Evolutionary conservation across 768 basidiomycete species (phyloP).

Genomic region (Boletus coccyginus): DNA sequence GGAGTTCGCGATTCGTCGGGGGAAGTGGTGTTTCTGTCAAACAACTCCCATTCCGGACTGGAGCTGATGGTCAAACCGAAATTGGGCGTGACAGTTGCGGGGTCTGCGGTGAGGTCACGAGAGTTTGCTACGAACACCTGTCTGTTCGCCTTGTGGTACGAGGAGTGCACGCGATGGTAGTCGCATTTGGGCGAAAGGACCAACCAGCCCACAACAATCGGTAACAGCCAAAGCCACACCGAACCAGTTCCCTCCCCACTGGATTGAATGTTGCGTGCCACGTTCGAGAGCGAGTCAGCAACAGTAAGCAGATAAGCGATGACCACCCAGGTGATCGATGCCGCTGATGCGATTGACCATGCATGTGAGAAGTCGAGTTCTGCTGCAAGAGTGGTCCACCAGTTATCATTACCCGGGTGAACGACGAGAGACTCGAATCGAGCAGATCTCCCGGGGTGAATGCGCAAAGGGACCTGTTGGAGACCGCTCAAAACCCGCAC

Average conservation of each 20-base stretch:
- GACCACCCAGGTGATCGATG: conserved; percentile 43
- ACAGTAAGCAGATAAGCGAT: conserved; percentile 36
- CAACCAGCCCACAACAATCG: conserved; percentile 41
- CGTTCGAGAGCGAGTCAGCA: conserved; percentile 12
- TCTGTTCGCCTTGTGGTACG: conserved; percentile 15
- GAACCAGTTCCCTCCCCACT: conserved; percentile 40
- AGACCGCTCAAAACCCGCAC: conserved; percentile 37
- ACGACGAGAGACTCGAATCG: conserved; percentile 41
- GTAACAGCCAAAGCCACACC: conserved; percentile 44
- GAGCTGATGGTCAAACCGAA: conserved; percentile 18
- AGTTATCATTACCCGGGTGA: conserved; percentile 40
- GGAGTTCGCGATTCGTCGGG: conserved; percentile 25
- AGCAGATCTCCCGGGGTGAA: conserved; percentile 25
- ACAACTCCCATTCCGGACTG: conserved; percentile 1
- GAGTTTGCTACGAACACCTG: background rate
- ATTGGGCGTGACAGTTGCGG: background rate
- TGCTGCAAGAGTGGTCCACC: conserved; percentile 37
- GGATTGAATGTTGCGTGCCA: conserved; percentile 23
- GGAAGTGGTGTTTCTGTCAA: conserved; percentile 2
- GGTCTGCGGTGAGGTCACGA: background rate
- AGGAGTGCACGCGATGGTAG: conserved; percentile 25
- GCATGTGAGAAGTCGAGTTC: conserved; percentile 38
- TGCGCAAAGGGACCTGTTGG: conserved; percentile 40
- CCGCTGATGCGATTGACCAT: conserved; percentile 40
- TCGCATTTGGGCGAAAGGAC: conserved; percentile 41